phyloP scores from a whole-genome alignment of 2,329 filamentous ascomycete genomes.

The Penicillium sp. region DNA sequence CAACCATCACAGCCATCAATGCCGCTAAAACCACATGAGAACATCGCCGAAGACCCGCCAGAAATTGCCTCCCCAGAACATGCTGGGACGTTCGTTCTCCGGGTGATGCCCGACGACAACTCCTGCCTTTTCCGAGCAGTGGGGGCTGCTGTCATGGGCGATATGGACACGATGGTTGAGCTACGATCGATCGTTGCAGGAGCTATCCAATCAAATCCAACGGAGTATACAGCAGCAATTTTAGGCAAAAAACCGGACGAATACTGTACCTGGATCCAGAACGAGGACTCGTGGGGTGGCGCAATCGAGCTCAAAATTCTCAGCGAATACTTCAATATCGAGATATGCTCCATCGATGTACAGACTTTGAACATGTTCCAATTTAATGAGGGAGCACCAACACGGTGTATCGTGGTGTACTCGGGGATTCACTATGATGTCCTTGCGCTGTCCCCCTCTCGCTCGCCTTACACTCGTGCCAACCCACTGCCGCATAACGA shows the following conservation, averaged over 20 bases:
- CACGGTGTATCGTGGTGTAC: conserved; percentile 78
- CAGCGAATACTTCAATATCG: conserved; percentile 77
- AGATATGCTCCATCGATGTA: conserved; percentile 83
- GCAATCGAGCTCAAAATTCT: conserved; percentile 86
- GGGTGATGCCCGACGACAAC: conserved; percentile 97
- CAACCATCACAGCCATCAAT: conserved; percentile 29
- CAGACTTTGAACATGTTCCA: conserved; percentile 64
- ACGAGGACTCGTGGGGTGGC: conserved; percentile 82
- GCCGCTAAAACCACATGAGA: conserved; percentile 42
- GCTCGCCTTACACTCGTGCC: conserved; percentile 55
- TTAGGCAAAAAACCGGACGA: conserved; percentile 69
- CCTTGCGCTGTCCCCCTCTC: conserved; percentile 69
- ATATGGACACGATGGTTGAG: conserved; percentile 65
- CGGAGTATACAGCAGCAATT: conserved; percentile 71
- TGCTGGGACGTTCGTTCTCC: conserved; percentile 64
- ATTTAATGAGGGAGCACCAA: conserved; percentile 71
- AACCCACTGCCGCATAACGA: conserved; percentile 71
- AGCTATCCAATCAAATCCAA: conserved; percentile 70
- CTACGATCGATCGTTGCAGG: conserved; percentile 75
- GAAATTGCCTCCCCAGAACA: conserved; percentile 59
- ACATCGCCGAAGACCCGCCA: conserved; percentile 57
- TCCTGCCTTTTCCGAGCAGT: conserved; percentile 91
- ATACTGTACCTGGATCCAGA: conserved; percentile 80
- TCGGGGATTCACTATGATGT: conserved; percentile 93
- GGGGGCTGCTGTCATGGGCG: conserved; percentile 70